Base-by-base conservation (phyloP, 2,329 filamentous ascomycete genomes). In the Venturia oleaginea region DNA sequence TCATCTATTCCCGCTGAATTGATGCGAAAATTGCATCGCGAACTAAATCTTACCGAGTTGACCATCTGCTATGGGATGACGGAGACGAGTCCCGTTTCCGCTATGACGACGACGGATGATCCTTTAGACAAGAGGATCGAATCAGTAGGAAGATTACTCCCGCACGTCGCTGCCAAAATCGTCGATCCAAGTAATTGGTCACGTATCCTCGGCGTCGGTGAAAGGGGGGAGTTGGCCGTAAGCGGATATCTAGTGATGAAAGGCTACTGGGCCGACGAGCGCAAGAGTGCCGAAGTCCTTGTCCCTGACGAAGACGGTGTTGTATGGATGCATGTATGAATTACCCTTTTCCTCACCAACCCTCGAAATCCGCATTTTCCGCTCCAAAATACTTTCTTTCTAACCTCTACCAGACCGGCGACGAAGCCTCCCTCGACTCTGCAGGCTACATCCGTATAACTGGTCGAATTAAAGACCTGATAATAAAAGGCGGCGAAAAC, bases 41-140 rank as follows among this genome's bases (percentile, higher is more conserved):
- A 79, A 1, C 80, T 97, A 10, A 94, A 94, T 60, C 78, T 97
- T 22, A 84, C 82, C 0, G 89, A 96, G 64, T 77, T 97, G 27
- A 93, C 92, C 0, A 97, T 96, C 68, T 96, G 92, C 79, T 97
- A 97, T 75, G 92, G 92, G 67, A 96, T 96, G 92, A 97, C 92
- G 1, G 92, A 97, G 76, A 97, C 92, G 1, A 83, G 81, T 60
- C 89, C 89, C 48, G 89, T 91, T 3, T 75, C 72, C 59, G 85
- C 84, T 68, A 96, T 96, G 92, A 96, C 92, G 0, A 80, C 85
- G 0, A 92, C 90, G 0, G 76, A 83, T 22, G 92, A 96, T 72
- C 86, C 90, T 0, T 78, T 91, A 2, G 82, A 83, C 43, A 89
- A 89, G 75, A 82, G 92, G 48, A 88, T 91, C 62, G 81, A 84